Evolutionary conservation across 2,329 filamentous ascomycete genomes (phyloP).

Genomic region (Fusarium pseudograminearum): DNA sequence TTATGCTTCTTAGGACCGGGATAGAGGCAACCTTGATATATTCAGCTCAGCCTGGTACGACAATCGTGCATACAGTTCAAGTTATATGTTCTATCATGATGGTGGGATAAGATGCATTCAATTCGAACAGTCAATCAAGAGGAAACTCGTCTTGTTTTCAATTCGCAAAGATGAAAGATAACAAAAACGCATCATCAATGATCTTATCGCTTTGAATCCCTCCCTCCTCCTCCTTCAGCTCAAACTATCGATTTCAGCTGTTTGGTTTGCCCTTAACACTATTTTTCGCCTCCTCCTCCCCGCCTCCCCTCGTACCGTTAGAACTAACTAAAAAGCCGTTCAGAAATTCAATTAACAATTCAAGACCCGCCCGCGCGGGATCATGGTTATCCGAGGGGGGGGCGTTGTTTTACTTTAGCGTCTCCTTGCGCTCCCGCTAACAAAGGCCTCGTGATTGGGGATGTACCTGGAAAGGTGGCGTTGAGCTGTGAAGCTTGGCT

Average conservation of each 20-base stretch:
- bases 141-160: constrained; percentile 9
- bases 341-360: constrained; percentile 36
- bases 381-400: constrained; percentile 31
- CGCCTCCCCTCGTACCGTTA: constrained; percentile 7
- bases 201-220: neutral
- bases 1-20: constrained; percentile 3
- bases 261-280: neutral
- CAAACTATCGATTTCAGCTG: constrained; percentile 26
- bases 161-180: neutral
- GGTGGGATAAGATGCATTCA: neutral
- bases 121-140: neutral
- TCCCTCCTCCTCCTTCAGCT: constrained; percentile 7
- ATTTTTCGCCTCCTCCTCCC: constrained; percentile 24
- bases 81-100: neutral
- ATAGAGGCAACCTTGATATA: constrained; percentile 13
- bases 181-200: neutral
- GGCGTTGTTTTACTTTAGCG: constrained; percentile 26
- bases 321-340: neutral
- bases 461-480: constrained; percentile 35
- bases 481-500: constrained; percentile 29
- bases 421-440: constrained; percentile 32
- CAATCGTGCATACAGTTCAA: constrained; percentile 3
- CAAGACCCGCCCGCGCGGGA: constrained; percentile 21
- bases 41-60: constrained; percentile 15
- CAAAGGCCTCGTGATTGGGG: constrained; percentile 42